Percentiles rank a stretch among this genome's conserved stretches.
These are phyloP conservation scores for Ascochyta lentis DNA, from an alignment of 2,329 filamentous ascomycete genomes.

Conservation along the genomic window DNA sequence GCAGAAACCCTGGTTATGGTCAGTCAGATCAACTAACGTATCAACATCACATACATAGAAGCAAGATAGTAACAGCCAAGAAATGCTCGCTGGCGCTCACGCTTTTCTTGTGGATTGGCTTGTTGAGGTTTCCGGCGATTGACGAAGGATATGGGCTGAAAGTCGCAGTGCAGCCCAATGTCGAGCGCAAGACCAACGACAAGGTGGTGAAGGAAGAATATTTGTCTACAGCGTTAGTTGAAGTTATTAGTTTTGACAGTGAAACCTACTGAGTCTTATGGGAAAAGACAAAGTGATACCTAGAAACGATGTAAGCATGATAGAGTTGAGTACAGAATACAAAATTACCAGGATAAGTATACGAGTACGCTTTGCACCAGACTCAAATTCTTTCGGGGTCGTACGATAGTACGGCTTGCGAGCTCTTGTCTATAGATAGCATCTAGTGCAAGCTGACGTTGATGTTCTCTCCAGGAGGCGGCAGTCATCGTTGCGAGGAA, in stretches of 20 bases:
- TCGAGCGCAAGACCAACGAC: constrained; percentile 42
- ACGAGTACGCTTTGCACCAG: constrained; percentile 44
- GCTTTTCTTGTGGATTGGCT: constrained; percentile 25
- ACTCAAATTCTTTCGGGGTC: constrained; percentile 35
- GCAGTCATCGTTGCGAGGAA: constrained; percentile 40
- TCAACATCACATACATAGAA: constrained; percentile 30
- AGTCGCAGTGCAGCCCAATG: constrained; percentile 36
- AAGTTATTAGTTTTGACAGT: not conserved
- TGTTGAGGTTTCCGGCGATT: constrained; percentile 8
- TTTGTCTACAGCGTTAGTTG: constrained; percentile 15
- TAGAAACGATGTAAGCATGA: constrained; percentile 14
- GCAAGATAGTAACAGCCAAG: constrained; percentile 46
- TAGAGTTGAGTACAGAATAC: not conserved
- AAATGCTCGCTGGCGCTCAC: constrained; percentile 40
- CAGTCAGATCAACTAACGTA: not conserved
- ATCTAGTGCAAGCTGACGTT: constrained; percentile 37
- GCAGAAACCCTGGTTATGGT: constrained; percentile 31
- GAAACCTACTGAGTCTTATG: constrained; percentile 42
- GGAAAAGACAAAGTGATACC: constrained; percentile 46
- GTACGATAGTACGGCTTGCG: constrained; percentile 43
- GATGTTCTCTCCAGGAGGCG: constrained; percentile 38
- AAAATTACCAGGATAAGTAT: constrained; percentile 42
- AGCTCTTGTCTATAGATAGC: constrained; percentile 37
- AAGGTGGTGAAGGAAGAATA: constrained; percentile 42
- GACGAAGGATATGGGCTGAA: constrained; percentile 21